A percentile compares a stretch with the other conserved stretches of the same genome.
Evolutionary conservation across 2,329 filamentous ascomycete species (phyloP).

Genomic region (Fusarium sp.): DNA sequence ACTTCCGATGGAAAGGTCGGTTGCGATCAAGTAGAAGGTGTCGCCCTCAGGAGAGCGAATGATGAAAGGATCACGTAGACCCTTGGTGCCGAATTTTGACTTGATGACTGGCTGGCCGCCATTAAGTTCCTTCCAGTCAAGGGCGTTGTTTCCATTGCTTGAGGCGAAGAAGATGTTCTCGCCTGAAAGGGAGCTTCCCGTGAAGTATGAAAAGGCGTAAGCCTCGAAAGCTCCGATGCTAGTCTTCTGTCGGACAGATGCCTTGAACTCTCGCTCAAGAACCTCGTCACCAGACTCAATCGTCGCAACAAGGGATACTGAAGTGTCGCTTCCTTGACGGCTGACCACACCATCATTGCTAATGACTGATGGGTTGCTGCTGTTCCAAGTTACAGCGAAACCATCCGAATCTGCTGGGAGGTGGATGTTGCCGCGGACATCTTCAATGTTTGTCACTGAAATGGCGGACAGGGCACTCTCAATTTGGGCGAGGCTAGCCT

Average conservation of each 20-base stretch:
- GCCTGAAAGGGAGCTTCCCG: conserved; percentile 53
- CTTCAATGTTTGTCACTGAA: conserved; percentile 47
- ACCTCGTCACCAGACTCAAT: conserved; percentile 39
- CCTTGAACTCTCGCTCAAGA: conserved; percentile 46
- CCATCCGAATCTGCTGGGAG: conserved; percentile 47
- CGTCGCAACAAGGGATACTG: conserved; percentile 50
- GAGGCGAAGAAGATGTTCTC: conserved; percentile 65
- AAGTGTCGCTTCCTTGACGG: conserved; percentile 40
- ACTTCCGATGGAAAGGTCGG: conserved; percentile 64
- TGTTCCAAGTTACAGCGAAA: conserved; percentile 49
- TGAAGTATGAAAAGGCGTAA: conserved; percentile 65
- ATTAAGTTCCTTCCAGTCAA: conserved; percentile 62
- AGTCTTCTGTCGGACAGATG: conserved; percentile 48
- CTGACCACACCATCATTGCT: conserved; percentile 49
- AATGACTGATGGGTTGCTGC: conserved; percentile 48
- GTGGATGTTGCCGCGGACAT: conserved; percentile 52
- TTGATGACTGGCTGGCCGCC: conserved; percentile 57
- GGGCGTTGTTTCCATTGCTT: conserved; percentile 62
- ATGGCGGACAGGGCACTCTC: conserved; percentile 27
- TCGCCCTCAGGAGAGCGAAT: conserved; percentile 61
- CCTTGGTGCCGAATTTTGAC: conserved; percentile 59
- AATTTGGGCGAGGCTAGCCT: neutral
- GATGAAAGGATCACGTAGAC: conserved; percentile 63
- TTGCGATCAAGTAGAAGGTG: conserved; percentile 64
- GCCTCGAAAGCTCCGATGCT: conserved; percentile 51